Base-by-base conservation (phyloP, 352 stramenopile species). In the Globisporangium radiosum region DNA sequence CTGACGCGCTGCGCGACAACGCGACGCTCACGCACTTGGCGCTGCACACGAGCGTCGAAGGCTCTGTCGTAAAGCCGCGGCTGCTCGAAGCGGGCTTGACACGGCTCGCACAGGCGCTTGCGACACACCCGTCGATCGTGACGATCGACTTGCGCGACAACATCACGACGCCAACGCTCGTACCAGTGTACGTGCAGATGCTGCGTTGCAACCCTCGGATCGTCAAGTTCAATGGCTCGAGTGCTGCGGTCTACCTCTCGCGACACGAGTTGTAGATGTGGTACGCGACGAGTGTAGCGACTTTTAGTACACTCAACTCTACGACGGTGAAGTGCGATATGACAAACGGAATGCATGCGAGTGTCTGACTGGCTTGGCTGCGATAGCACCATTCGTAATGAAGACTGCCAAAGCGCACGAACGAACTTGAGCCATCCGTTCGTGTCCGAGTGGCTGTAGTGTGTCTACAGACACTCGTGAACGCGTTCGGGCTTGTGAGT, bases 111-210 rank as follows among this genome's bases (percentile, higher is more conserved):
- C 57, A 56, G 5, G 73, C 69, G 1, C 68, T 87, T 5, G 63
- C 76, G 17, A 54, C 37, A 0, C 78, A 89, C 61, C 53, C 44
- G 47, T 52, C 68, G 3, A 58, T 89, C 39, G 49, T 55, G n/a
- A 70, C 56, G 54, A 47, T 89, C 2, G 79, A 89, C 38, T 49
- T 87, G n/a, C 71, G 76, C 15, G 72, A 83, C 59, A 83, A 87
- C 52, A 9, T 66, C 14, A 71, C 66, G 54, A 70, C 71, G 1
- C 52, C 72, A 2, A 44, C 45, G 2, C 55, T 86, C n/a, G 48
- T 73, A 10, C 64, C 59, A 1, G 65, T 59, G 17, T 76, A 73
- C 33, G 67, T 85, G 49, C 69, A 73, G 44, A 65, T 81, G 50
- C 52, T 87, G 17, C 68, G 63, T 42, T 44, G 37, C 8, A 89